Percentiles rank a stretch among this genome's conserved stretches.
Evolutionary conservation across 2,329 filamentous ascomycete species (phyloP).

Genomic region (Xylaria sp.): DNA sequence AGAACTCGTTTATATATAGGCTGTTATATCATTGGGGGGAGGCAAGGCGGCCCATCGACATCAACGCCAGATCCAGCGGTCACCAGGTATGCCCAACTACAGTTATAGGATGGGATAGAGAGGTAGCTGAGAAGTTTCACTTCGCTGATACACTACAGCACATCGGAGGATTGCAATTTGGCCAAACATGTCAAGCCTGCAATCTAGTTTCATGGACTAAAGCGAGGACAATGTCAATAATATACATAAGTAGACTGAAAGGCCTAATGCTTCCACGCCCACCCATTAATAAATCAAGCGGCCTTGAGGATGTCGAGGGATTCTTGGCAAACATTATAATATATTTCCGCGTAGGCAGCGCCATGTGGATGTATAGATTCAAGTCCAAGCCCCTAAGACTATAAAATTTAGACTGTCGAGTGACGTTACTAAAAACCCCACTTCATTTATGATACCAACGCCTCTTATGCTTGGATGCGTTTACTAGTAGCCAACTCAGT

Average conservation of each 20-base stretch:
- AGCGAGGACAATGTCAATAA: neutral
- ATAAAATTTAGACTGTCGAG: conserved; percentile 6
- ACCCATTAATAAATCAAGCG: neutral
- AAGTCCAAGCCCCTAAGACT: neutral
- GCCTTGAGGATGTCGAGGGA: neutral
- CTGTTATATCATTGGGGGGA: too few relatives aligned
- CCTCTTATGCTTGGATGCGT: neutral
- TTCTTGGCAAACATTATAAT: neutral
- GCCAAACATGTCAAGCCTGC: too few relatives aligned
- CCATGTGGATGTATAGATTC: neutral
- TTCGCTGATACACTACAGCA: too few relatives aligned
- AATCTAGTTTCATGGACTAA: neutral
- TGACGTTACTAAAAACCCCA: conserved; percentile 23
- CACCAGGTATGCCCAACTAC: too few relatives aligned
- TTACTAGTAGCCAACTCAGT: neutral
- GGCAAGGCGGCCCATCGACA: too few relatives aligned
- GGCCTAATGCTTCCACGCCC: neutral
- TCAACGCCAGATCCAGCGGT: too few relatives aligned
- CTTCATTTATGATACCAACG: conserved; percentile 12
- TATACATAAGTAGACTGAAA: neutral
- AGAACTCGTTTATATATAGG: too few relatives aligned
- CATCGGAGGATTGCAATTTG: too few relatives aligned
- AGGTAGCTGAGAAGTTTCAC: too few relatives aligned
- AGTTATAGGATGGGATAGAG: too few relatives aligned
- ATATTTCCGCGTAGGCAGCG: neutral